Evolutionary conservation across 345 rosid species (phyloP).

Genomic region (Salix brachista): DNA sequence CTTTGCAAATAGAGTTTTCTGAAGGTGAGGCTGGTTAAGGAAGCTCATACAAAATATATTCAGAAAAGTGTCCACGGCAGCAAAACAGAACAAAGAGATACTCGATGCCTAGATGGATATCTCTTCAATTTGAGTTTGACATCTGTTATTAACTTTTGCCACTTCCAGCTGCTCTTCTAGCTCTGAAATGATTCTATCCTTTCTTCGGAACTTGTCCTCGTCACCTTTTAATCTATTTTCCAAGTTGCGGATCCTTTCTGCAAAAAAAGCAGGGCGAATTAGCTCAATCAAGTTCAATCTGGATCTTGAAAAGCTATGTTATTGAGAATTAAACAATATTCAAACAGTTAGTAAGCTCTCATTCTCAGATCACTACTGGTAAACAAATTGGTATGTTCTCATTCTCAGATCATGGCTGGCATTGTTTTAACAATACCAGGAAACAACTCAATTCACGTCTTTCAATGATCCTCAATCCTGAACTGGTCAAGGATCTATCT

Average conservation of each 20-base stretch:
- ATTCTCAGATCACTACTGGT: neutral
- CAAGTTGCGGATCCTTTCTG: conserved; percentile 56
- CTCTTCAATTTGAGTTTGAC: conserved; percentile 52
- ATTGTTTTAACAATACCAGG: neutral
- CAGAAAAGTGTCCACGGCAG: conserved; percentile 10
- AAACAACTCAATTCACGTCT: neutral
- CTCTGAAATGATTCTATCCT: conserved; percentile 49
- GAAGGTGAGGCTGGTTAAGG: conserved; percentile 69
- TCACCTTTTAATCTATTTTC: conserved; percentile 44
- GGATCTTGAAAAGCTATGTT: neutral
- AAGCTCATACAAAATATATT: conserved; percentile 20
- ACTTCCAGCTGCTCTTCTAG: conserved; percentile 53
- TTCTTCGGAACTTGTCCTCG: conserved; percentile 49
- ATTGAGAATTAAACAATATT: neutral
- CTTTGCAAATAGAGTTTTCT: conserved; percentile 55
- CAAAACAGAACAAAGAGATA: conserved; percentile 10
- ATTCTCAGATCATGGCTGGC: neutral
- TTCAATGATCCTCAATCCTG: neutral
- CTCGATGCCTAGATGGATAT: conserved; percentile 44
- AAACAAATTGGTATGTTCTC: neutral
- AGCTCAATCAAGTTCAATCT: neutral
- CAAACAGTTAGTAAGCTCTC: neutral
- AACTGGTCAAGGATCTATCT: neutral
- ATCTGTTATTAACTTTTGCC: conserved; percentile 36
- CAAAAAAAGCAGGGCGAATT: conserved; percentile 11